A percentile compares a stretch with the other conserved stretches of the same genome.
Conservation (phyloP, 1,139 yeast species). For the Fermentozyma sake region DNA sequence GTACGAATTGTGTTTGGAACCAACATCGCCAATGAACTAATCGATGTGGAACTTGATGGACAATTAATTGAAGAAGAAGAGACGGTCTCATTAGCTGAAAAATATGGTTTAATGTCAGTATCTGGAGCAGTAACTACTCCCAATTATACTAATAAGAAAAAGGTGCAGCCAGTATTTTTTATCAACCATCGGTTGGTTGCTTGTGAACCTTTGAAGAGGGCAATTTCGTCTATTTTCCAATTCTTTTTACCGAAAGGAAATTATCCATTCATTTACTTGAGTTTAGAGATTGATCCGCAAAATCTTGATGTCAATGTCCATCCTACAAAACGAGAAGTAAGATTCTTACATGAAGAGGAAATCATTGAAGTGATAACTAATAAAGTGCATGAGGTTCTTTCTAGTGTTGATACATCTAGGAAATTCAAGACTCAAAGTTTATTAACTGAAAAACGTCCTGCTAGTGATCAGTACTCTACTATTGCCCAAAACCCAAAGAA, state of each 20-base stretch:
- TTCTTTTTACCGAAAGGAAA: constrained; percentile 75
- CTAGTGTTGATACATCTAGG: constrained; percentile 64
- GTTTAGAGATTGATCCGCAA: constrained; percentile 59
- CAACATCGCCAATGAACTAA: constrained; percentile 59
- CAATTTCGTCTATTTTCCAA: constrained; percentile 60
- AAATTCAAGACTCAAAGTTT: constrained; percentile 38
- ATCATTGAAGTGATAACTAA: constrained; percentile 60
- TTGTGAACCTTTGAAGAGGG: constrained; percentile 75
- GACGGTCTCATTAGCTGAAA: neutral
- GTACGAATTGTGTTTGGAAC: constrained; percentile 74
- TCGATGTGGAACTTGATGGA: constrained; percentile 35
- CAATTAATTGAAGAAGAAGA: constrained; percentile 7
- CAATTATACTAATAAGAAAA: constrained; percentile 66
- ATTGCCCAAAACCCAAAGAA: constrained; percentile 16
- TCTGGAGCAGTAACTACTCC: constrained; percentile 68
- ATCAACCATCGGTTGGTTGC: constrained; percentile 80
- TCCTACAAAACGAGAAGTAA: constrained; percentile 91
- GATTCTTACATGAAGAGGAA: constrained; percentile 83
- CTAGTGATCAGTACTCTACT: constrained; percentile 3
- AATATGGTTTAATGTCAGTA: constrained; percentile 45
- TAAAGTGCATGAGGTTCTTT: constrained; percentile 46
- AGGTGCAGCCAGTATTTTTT: constrained; percentile 68
- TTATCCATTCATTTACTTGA: constrained; percentile 72
- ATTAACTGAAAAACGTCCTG: constrained; percentile 10
- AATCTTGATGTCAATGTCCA: constrained; percentile 91